Conservation (phyloP, 1,139 yeast species). For the Geotrichum bryndzae region DNA sequence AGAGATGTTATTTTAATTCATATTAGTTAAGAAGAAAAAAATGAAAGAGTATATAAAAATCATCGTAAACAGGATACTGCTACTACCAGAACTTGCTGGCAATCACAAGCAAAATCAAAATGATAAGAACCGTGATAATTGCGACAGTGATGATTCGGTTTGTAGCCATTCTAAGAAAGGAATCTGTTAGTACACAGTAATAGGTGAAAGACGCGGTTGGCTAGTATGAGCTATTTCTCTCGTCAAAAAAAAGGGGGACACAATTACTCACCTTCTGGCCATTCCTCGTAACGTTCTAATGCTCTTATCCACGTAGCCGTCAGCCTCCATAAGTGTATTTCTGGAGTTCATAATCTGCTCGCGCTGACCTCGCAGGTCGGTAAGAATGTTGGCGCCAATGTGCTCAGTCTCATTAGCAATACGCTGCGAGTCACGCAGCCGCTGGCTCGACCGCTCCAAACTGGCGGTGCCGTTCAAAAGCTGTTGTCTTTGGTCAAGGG, state of each 20-base stretch:
- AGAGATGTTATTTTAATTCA: no score
- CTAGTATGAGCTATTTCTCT: background rate
- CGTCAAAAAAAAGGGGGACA: background rate
- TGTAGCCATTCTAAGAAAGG: slow-evolving; percentile 64
- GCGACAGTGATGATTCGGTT: slow-evolving; percentile 90
- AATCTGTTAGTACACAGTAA: background rate
- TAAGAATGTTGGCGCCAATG: slow-evolving; percentile 85
- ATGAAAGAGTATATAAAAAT: background rate
- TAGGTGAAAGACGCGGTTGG: background rate
- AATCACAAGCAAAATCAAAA: slow-evolving; percentile 77
- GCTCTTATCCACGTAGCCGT: slow-evolving; percentile 84
- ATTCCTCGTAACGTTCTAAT: slow-evolving; percentile 80
- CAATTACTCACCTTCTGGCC: slow-evolving; percentile 52
- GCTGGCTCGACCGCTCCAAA: slow-evolving; percentile 74
- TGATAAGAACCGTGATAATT: slow-evolving; percentile 81
- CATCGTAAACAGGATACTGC: background rate
- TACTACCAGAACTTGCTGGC: slow-evolving; percentile 75
- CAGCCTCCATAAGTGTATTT: slow-evolving; percentile 81
- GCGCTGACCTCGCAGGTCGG: slow-evolving; percentile 85
- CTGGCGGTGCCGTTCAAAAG: slow-evolving; percentile 73
- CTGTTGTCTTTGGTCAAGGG: slow-evolving; percentile 74
- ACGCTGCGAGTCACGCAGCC: slow-evolving; percentile 82
- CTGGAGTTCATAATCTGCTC: slow-evolving; percentile 86
- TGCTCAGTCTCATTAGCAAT: slow-evolving; percentile 88
- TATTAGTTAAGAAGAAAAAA: no score